Percentiles rank a stretch among this genome's conserved stretches.
Evolutionary conservation across 108 stramenopile genomes (phyloP).

Genomic region (Cyclostephanos invisitatus): DNA sequence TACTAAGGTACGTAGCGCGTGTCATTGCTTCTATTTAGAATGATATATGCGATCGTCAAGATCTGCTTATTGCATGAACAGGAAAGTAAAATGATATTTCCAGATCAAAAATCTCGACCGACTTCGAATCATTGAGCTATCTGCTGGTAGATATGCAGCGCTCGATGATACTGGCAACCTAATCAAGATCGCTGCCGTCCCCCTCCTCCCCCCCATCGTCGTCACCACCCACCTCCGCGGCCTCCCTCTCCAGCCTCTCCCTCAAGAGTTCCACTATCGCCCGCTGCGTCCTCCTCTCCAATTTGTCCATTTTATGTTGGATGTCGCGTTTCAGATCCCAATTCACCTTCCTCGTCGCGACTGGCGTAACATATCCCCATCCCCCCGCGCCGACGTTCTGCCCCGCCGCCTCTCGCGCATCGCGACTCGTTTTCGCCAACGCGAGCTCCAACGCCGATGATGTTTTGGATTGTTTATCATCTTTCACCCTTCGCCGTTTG

Average conservation of each 20-base stretch:
- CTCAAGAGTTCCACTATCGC: conserved; percentile 75
- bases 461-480: conserved; percentile 15
- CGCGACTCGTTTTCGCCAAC: conserved; percentile 52
- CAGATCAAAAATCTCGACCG: too few relatives aligned
- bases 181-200: conserved; percentile 53
- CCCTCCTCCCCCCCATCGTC: conserved; percentile 1
- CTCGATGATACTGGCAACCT: background rate
- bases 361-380: conserved; percentile 32
- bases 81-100: too few relatives aligned
- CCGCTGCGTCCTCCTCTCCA: conserved; percentile 76
- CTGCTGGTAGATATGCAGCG: too few relatives aligned
- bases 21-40: too few relatives aligned
- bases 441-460: conserved; percentile 61
- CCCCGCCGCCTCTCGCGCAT: conserved; percentile 46
- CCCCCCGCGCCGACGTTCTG: conserved; percentile 23
- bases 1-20: too few relatives aligned
- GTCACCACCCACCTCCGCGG: conserved; percentile 34
- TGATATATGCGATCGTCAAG: too few relatives aligned
- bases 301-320: conserved; percentile 61
- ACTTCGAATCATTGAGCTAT: too few relatives aligned
- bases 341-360: conserved; percentile 78
- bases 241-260: conserved; percentile 73
- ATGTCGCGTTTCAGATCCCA: conserved; percentile 89
- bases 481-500: conserved; percentile 39
- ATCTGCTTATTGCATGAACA: too few relatives aligned